Base-by-base conservation (phyloP, 73 alveolate species). In the Paramecium pentaurelia region DNA sequence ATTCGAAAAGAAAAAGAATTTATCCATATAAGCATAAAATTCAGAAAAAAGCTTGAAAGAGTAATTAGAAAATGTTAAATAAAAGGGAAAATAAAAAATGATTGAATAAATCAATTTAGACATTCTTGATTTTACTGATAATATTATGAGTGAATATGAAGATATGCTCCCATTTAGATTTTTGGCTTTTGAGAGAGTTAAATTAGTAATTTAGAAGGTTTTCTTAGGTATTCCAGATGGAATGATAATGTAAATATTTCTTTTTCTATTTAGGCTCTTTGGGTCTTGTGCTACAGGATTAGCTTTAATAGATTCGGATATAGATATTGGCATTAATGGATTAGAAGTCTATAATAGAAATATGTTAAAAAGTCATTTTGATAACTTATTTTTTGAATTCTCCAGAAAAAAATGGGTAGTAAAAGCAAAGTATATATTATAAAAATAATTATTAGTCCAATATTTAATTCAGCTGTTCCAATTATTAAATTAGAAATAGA, bases 221-320 rank as follows among this genome's bases (percentile, higher is more conserved):
- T 64, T 64, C 28, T 64, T 32, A 32, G 84, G 84, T 11, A 64
- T 64, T 64, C 84, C 84, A 45, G 28, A 45, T 80, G 73, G 28
- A 14, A 80, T 45, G 73, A 49, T 80, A 11, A 80, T 22, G 44
- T 42, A 32, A 4, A 45, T 73, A 12, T 36, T 16, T 0, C 0
- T 27, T 9, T 12, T 12, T 28, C 0, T 2, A 22, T 32, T 80
- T 49, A 80, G 75, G 58, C 30, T 89, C 2, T 89, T 71, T 47
- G 94, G 94, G 4, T 71, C 92, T 2, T 89, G 94, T 89, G 94
- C 92, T 7, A 89, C 94, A 12, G 94, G 94, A 28, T 30, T 89
- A 45, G 86, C 94, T 42, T 73, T 89, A 37, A 47, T 83, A 2
- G 88, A 77, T 70, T 71, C 92, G 8, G 94, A 89, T 30, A 89